Conservation (phyloP, 208 protist genomes). For the Trypanosoma grayi region DNA sequence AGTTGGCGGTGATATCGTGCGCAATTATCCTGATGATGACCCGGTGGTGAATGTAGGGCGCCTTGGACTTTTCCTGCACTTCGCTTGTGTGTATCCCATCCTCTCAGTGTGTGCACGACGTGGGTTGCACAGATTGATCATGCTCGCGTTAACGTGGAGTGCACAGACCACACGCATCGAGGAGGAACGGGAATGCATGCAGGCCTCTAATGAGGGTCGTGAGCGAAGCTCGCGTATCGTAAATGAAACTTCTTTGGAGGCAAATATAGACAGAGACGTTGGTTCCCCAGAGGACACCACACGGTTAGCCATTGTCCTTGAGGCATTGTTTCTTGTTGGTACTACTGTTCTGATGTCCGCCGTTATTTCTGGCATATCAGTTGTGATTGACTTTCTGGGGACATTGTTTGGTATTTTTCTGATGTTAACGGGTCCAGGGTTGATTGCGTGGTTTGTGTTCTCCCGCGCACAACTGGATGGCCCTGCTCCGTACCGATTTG, state of each 20-base stretch:
- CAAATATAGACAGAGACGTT: conserved; percentile 55
- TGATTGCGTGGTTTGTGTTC: conserved; percentile 55
- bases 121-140: conserved; percentile 55
- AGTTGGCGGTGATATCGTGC: conserved; percentile 65
- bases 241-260: neutral
- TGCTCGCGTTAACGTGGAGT: conserved; percentile 51
- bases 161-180: conserved; percentile 36
- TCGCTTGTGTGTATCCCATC: conserved; percentile 81
- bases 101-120: conserved; percentile 69
- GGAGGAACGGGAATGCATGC: conserved; percentile 9
- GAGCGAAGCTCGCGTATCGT: neutral
- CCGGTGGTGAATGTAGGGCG: conserved; percentile 62
- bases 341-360: conserved; percentile 42
- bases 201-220: neutral
- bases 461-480: conserved; percentile 23
- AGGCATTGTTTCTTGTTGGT: conserved; percentile 55
- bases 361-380: conserved; percentile 54
- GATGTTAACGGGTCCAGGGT: conserved; percentile 57
- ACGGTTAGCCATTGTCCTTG: conserved; percentile 55
- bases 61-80: conserved; percentile 76
- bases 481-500: conserved; percentile 11
- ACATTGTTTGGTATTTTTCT: conserved; percentile 58
- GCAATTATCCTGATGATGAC: conserved; percentile 59
- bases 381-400: conserved; percentile 68
- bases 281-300: conserved; percentile 69